Evolutionary conservation across 768 basidiomycete species (phyloP).

Genomic region (Calocybe cyanea): DNA sequence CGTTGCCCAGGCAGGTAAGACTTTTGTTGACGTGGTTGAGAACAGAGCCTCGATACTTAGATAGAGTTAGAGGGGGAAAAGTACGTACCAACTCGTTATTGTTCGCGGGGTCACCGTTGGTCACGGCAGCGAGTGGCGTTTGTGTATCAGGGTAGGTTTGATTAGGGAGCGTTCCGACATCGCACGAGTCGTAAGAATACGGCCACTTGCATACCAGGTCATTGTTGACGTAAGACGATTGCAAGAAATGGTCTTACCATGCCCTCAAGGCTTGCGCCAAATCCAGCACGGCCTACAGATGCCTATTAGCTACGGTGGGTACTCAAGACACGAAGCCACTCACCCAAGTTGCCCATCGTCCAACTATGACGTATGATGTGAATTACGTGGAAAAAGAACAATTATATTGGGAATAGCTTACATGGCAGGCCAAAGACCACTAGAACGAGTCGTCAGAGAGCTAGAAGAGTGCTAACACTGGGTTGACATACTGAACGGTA

Average conservation of each 20-base stretch:
- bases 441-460: constrained; percentile 9
- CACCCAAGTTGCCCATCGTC: constrained; percentile 51
- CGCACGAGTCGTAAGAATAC: constrained; percentile 70
- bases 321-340: not conserved
- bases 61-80: not conserved
- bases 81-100: constrained; percentile 34
- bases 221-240: not conserved
- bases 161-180: constrained; percentile 76
- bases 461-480: not conserved
- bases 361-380: constrained; percentile 24
- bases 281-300: constrained; percentile 59
- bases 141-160: constrained; percentile 61
- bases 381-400: not conserved
- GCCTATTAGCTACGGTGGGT: constrained; percentile 29
- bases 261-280: constrained; percentile 64
- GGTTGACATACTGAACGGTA: constrained; percentile 25
- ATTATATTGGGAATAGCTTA: constrained; percentile 15
- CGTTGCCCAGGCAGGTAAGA: constrained; percentile 71
- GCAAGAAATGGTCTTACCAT: constrained; percentile 38
- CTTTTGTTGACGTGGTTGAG: constrained; percentile 14
- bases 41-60: not conserved
- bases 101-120: constrained; percentile 39
- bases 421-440: constrained; percentile 40
- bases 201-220: constrained; percentile 45
- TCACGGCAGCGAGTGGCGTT: constrained; percentile 44